These are phyloP conservation scores for Patellifolia procumbens DNA, from an alignment of 179 eudicot species.

Conservation along the genomic window DNA sequence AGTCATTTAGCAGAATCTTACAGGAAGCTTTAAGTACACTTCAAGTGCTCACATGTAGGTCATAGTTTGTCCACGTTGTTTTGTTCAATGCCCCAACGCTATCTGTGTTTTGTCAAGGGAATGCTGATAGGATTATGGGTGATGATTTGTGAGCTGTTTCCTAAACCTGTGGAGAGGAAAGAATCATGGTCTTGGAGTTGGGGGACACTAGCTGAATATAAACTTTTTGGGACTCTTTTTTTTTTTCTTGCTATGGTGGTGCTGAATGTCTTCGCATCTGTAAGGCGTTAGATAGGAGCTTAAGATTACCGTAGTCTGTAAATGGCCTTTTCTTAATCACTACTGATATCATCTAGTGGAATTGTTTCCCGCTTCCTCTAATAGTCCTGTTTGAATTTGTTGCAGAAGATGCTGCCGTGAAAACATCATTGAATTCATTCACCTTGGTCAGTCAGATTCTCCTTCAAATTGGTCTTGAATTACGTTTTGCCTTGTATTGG, in stretches of 20 bases:
- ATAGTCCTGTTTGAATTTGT: conserved; percentile 14
- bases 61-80: background rate
- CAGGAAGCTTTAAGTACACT: background rate
- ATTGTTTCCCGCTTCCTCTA: background rate
- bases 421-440: conserved; percentile 38
- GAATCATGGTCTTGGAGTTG: background rate
- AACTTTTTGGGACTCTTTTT: background rate
- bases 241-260: background rate
- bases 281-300: background rate
- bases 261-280: background rate
- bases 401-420: conserved; percentile 50
- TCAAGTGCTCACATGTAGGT: background rate
- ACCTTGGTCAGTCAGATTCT: conserved; percentile 36
- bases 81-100: background rate
- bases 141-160: background rate
- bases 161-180: background rate
- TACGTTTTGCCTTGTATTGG: background rate
- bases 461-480: background rate
- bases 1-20: background rate
- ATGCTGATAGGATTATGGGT: background rate
- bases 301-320: background rate
- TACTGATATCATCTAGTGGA: background rate
- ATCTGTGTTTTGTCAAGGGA: background rate
- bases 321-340: background rate
- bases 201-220: background rate